Evolutionary conservation across 2,329 filamentous ascomycete genomes (phyloP), one percentile per base, ranked within the genome.

Genomic region (Colletotrichum incanum): DNA sequence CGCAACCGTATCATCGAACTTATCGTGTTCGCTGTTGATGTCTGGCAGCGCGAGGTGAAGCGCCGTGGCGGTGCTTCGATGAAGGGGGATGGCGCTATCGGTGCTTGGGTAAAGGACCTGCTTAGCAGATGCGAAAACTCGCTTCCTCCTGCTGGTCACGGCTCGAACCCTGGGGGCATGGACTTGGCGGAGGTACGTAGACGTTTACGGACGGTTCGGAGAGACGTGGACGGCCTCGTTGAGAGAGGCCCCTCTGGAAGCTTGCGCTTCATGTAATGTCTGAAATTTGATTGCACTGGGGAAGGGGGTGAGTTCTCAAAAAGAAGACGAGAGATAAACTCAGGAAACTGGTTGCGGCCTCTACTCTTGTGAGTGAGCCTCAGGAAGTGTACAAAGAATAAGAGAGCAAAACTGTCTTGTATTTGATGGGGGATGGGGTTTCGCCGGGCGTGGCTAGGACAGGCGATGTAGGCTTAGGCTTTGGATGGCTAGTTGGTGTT

Each of bases 1-100:
- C 84, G 88, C 63, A 85, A 83, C 68, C 82, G 85, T 26, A 83
- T 91, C 28, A 85, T 89, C 50, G 87, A 89, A 78, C 87, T 89
- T 80, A 88, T 90, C 74, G 81, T 84, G 47, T 84, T 83, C 62
- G 84, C 84, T 0, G 83, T 89, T 14, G 83, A 84, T 65, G 81
- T 82, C 66, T 89, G 87, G 87, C 82, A 85, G 18, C 82, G 83
- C 31, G 86, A 88, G 68, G 81, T 86, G 7, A 85, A 87, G 75
- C 80, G 87, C 58, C 83, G 84, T 20, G 85, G 85, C 61, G 85
- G 83, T 55, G 76, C 74, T 14, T 78, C 78, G 47, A 78, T 79
- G 63, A 83, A 83, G 76, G 81, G 82, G 18, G 73, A 79, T 6
- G 80, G 80, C 1, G 78, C 79, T 9, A 82, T 87, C 31, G 80